phyloP scores from a whole-genome alignment of 2,329 filamentous ascomycete species.

The Talaromyces sp. region DNA sequence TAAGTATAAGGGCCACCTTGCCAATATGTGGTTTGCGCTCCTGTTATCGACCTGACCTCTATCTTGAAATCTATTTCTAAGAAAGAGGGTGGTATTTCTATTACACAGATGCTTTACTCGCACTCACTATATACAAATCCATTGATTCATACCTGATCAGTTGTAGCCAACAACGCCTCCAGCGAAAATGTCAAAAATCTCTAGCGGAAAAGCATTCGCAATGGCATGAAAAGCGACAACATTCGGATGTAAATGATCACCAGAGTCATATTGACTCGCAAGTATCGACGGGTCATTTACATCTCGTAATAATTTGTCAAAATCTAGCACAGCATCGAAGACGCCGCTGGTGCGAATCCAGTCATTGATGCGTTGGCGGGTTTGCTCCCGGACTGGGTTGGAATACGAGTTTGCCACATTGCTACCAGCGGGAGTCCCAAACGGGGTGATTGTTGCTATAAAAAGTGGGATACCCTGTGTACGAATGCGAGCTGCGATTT shows the following conservation, averaged over 20 bases:
- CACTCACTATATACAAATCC: not conserved
- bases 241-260: constrained; percentile 62
- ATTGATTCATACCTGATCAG: not conserved
- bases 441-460: constrained; percentile 63
- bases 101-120: too few relatives aligned
- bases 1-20: too few relatives aligned
- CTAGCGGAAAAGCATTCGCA: constrained; percentile 54
- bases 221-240: constrained; percentile 55
- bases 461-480: constrained; percentile 53
- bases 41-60: too few relatives aligned
- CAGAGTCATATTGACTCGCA: constrained; percentile 50
- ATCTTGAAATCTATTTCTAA: too few relatives aligned
- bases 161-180: not conserved
- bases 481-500: constrained; percentile 53
- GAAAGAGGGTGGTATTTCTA: too few relatives aligned
- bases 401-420: constrained; percentile 47
- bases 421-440: constrained; percentile 29
- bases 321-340: constrained; percentile 60
- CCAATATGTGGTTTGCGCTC: too few relatives aligned
- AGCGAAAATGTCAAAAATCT: constrained; percentile 40
- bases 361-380: constrained; percentile 53
- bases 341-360: constrained; percentile 54
- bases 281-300: constrained; percentile 45
- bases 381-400: constrained; percentile 49
- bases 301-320: constrained; percentile 54